Conservation (phyloP, 225 moss, liverwort and hornwort genomes). For the Antitrichia curtipendula region DNA sequence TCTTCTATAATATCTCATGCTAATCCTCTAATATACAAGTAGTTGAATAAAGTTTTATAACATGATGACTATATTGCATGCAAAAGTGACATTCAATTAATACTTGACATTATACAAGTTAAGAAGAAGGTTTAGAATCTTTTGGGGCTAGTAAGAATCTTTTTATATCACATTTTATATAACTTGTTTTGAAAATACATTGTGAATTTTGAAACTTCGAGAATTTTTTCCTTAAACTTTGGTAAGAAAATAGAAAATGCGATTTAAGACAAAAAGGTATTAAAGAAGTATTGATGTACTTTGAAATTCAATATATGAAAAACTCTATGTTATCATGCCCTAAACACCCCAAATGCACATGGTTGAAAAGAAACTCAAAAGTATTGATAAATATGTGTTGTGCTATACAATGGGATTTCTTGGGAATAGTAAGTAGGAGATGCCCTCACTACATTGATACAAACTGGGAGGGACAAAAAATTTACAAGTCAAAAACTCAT, state of each 20-base stretch:
- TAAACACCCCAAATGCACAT: neutral
- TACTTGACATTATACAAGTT: neutral
- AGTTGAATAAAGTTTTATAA: neutral
- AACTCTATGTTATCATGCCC: neutral
- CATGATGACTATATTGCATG: neutral
- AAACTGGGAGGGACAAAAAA: too few species aligned
- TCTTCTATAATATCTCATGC: neutral
- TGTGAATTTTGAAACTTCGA: neutral
- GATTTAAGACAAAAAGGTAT: neutral
- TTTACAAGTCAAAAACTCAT: neutral
- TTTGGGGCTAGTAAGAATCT: neutral
- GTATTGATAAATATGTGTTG: rapidly evolving
- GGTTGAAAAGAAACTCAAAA: neutral
- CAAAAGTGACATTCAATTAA: neutral
- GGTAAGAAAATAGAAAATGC: neutral
- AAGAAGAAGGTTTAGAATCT: neutral
- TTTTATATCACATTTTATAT: neutral
- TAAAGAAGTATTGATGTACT: neutral
- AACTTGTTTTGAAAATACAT: neutral
- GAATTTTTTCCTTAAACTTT: too few species aligned
- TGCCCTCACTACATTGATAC: rapidly evolving
- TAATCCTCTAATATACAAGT: neutral
- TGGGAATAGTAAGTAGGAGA: rapidly evolving
- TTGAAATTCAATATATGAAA: neutral
- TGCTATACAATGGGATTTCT: too few species aligned